phyloP scores from a whole-genome alignment of 768 basidiomycete species.

The Termitomyces sp. region DNA sequence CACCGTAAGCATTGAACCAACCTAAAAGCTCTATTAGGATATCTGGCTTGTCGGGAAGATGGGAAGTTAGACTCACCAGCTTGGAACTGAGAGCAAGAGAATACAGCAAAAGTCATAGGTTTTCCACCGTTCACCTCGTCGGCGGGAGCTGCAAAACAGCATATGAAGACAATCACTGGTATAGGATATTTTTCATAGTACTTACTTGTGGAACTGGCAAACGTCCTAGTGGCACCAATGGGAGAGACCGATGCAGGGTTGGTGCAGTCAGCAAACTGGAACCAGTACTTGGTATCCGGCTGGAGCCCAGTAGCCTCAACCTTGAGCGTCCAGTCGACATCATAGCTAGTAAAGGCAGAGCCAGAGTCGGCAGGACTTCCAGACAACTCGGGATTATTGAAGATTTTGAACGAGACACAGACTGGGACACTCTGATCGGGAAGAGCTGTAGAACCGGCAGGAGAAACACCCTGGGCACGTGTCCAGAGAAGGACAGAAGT shows the following conservation, averaged over 20 bases:
- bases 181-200: neutral
- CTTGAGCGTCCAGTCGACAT: constrained; percentile 60
- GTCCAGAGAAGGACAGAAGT: constrained; percentile 37
- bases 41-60: neutral
- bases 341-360: constrained; percentile 52
- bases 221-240: constrained; percentile 49
- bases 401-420: constrained; percentile 47
- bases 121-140: constrained; percentile 48
- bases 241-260: constrained; percentile 40
- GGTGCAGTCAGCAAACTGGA: constrained; percentile 41
- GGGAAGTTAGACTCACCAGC: constrained; percentile 28
- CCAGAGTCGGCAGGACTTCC: constrained; percentile 35
- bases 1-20: constrained; percentile 50
- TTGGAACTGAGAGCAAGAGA: constrained; percentile 57
- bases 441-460: constrained; percentile 8
- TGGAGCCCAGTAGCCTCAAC: constrained; percentile 51
- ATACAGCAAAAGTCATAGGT: constrained; percentile 51
- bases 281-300: constrained; percentile 54
- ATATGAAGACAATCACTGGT: no score
- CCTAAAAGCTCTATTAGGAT: constrained; percentile 25
- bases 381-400: constrained; percentile 30
- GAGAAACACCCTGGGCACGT: constrained; percentile 39
- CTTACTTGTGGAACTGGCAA: neutral
- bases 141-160: constrained; percentile 29
- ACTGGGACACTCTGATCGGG: constrained; percentile 29